Conservation (phyloP, 2,329 filamentous ascomycete species). For the Aspergillus sp. region DNA sequence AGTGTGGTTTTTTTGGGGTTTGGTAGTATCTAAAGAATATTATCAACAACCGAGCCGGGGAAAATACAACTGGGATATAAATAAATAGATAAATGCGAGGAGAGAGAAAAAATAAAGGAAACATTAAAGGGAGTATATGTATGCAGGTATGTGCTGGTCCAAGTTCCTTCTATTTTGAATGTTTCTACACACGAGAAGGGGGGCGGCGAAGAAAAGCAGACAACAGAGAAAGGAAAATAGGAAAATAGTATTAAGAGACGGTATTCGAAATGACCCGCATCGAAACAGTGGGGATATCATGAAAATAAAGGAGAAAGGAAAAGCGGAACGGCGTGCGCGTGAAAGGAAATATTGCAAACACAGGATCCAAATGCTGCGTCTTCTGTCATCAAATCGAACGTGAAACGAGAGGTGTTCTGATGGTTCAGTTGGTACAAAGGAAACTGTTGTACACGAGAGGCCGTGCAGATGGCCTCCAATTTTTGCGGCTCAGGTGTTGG, state of each 20-base stretch:
- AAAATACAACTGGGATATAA: slow-evolving; percentile 3
- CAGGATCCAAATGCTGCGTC: slow-evolving; percentile 42
- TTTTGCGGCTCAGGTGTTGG: neutral
- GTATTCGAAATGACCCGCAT: slow-evolving; percentile 34
- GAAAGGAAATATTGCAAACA: slow-evolving; percentile 23
- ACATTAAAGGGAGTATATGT: neutral
- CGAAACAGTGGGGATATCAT: slow-evolving; percentile 50
- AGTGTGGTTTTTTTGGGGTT: neutral
- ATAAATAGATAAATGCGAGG: neutral
- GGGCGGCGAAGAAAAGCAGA: slow-evolving; percentile 9
- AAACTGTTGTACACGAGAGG: slow-evolving; percentile 39
- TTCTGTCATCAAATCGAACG: slow-evolving; percentile 46
- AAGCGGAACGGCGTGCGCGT: slow-evolving; percentile 25
- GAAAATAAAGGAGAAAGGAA: slow-evolving; percentile 29
- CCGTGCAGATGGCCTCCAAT: neutral
- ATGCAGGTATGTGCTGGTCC: slow-evolving; percentile 14
- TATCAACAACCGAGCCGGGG: neutral
- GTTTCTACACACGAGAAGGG: slow-evolving; percentile 18
- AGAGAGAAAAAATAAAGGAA: neutral
- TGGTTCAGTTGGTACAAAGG: slow-evolving; percentile 22
- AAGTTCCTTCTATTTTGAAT: slow-evolving; percentile 20
- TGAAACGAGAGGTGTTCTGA: slow-evolving; percentile 33
- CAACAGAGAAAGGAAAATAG: slow-evolving; percentile 19
- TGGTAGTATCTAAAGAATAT: neutral
- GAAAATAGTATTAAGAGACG: slow-evolving; percentile 33